These are phyloP conservation scores for Fomitopsis pulvina DNA, from an alignment of 768 basidiomycete species.

Conservation along the genomic window DNA sequence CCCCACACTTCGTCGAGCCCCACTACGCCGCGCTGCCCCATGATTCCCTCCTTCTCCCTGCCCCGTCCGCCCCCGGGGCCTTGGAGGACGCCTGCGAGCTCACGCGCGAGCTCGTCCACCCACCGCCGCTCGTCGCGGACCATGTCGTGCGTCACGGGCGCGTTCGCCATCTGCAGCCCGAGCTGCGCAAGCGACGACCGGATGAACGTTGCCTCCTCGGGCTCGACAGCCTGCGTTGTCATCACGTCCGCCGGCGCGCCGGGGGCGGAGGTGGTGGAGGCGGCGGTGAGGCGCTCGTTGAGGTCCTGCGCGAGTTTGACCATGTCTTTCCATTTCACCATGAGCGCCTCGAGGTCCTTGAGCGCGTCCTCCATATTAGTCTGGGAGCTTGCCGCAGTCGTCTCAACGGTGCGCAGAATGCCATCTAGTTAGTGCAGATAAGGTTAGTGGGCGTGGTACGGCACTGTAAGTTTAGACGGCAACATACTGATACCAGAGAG, in stretches of 20 bases:
- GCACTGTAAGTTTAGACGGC: background rate
- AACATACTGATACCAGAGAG: constrained; percentile 48
- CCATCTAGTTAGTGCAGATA: constrained; percentile 48
- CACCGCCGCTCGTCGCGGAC: constrained; percentile 75
- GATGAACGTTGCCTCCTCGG: constrained; percentile 83
- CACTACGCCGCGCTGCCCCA: constrained; percentile 74
- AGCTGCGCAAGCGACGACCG: constrained; percentile 85
- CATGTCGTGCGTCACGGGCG: constrained; percentile 88
- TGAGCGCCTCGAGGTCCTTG: constrained; percentile 83
- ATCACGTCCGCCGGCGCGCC: constrained; percentile 19
- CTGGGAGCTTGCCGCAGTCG: constrained; percentile 54
- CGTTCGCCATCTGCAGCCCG: constrained; percentile 69
- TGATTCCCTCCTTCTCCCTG: constrained; percentile 50
- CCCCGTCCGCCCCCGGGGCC: constrained; percentile 24
- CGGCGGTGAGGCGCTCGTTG: constrained; percentile 68
- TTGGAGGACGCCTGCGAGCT: constrained; percentile 71
- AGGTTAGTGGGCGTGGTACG: background rate
- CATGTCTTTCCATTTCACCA: constrained; percentile 90
- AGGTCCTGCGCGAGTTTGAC: constrained; percentile 84
- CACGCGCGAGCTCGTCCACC: constrained; percentile 73
- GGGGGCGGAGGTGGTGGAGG: constrained; percentile 19
- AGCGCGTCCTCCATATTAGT: constrained; percentile 70
- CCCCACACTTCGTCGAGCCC: constrained; percentile 94
- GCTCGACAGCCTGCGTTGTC: constrained; percentile 41
- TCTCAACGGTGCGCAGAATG: constrained; percentile 72